A percentile compares a stretch with the other conserved stretches of the same genome.
These are phyloP conservation scores for Salvia hispanica DNA, from an alignment of 257 asterid species.

Conservation along the genomic window DNA sequence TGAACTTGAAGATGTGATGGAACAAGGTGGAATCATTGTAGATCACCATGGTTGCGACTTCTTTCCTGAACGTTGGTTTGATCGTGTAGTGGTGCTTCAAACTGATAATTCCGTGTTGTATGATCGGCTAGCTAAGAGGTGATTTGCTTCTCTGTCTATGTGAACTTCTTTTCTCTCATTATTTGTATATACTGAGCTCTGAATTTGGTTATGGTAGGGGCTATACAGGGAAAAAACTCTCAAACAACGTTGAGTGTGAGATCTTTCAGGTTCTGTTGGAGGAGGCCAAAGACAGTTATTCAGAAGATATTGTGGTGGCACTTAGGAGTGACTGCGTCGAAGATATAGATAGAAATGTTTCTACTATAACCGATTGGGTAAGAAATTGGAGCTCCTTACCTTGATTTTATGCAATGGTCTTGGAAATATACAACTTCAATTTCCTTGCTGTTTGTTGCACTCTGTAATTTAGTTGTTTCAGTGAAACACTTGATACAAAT, in stretches of 20 bases:
- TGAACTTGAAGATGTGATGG: constrained; percentile 95
- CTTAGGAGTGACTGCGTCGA: constrained; percentile 65
- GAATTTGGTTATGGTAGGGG: constrained; percentile 53
- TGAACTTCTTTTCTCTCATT: neutral
- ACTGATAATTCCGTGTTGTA: constrained; percentile 72
- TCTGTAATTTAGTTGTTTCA: neutral
- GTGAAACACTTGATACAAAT: neutral
- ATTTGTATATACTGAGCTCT: constrained; percentile 1
- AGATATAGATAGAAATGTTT: constrained; percentile 58
- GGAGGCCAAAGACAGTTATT: constrained; percentile 87
- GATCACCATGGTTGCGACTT: constrained; percentile 97
- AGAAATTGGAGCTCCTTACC: constrained; percentile 53
- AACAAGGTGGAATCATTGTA: constrained; percentile 89
- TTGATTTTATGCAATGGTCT: constrained; percentile 22
- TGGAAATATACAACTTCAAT: neutral
- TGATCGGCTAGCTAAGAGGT: constrained; percentile 80
- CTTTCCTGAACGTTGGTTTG: constrained; percentile 96
- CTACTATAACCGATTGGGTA: constrained; percentile 62
- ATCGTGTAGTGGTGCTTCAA: constrained; percentile 80
- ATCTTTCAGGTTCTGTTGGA: constrained; percentile 84
- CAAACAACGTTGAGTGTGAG: constrained; percentile 85
- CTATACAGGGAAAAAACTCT: constrained; percentile 74
- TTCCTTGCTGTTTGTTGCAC: neutral
- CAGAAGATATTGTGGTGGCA: constrained; percentile 70
- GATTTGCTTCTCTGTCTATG: neutral